Evolutionary conservation across 2,329 filamentous ascomycete genomes (phyloP), one percentile per base, ranked within the genome.

Genomic region (Bisporella sp.): DNA sequence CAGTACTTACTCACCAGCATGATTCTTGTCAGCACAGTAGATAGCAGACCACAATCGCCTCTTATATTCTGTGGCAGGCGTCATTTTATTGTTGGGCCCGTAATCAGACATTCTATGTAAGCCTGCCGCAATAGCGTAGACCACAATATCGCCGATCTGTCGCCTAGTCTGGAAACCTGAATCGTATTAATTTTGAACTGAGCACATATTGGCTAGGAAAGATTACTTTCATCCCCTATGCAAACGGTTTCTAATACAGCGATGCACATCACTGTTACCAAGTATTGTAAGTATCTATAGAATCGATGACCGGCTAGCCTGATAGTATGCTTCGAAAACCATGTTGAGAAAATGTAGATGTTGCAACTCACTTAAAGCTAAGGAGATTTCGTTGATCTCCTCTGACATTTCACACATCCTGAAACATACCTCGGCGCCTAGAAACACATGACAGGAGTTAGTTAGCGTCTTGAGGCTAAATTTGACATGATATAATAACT

Each of bases 101-200:
- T 59, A 54, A 21, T 59, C 56, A 1, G 61, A 58, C 21, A 64
- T 55, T 43, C 62, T 50, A 46, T 65, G 63, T 11, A 65, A 53
- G 3, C 63, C 63, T 28, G 53, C 48, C 29, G 54, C 54, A 11
- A 60, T 58, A 1, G 57, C 46, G 7, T 55, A 49, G 11, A 59
- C 62, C 2, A 63, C 48, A 48, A 62, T 54, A 39, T 59, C 57
- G n/a, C 56, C 57, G 50, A 61, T 57, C 8, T 59, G 55, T 12
- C 54, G 51, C 28, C 59, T 49, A 31, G 45, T 33, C 31, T 42
- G 13, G 29, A 47, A 63, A 13, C 56, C 59, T 59, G 31, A 21
- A 6, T 21, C 21, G 21, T 21, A 21, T 21, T 21, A 21, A 21
- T 21, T 21, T 21, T 21, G 21, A 3, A 21, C 21, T 21, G 21